Base-by-base conservation (phyloP, 139 green algal species). In the Closterium sp. region DNA sequence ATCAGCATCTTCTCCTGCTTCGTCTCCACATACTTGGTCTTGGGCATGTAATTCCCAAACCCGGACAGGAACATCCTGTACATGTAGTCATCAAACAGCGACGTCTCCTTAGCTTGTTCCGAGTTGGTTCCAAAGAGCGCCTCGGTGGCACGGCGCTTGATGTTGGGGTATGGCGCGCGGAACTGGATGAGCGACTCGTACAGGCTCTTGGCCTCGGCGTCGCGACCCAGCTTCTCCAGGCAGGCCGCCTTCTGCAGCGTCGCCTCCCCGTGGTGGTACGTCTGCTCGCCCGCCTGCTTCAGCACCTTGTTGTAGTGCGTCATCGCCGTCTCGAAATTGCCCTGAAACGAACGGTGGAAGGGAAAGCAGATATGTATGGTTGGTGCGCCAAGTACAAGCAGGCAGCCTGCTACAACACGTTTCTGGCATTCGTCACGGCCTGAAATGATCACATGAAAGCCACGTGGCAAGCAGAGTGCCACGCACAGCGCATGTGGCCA, bases 1-100 rank as follows among this genome's bases (percentile, higher is more conserved):
- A 88, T 88, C 84, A 88, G 9, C 84, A 88, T 33, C 84, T 88
- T 35, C 84, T 35, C 84, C 84, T 88, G 84, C 84, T 30, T 28
- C 31, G 31, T 88, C 84, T 88, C 84, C 30, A 35, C 84, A 36
- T 36, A 88, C 84, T 36, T 35, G 7, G 32, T 28, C 84, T 28
- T 35, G 21, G 31, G 84, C 31, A 33, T 33, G 21, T 43, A 88
- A 10, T 21, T 9, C 21, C 84, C 84, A 36, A 88, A 88, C 84
- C 84, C 84, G 8, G 31, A 38, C 84, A 88, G 32, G 84, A 43
- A 88, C 84, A 88, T 88, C 30, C 84, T 30, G 31, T 36, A 36
- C 84, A 88, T 35, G 12, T 43, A 88, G 7, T 88, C 84, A 33
- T 86, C 30, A 16, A 86, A 35, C 32, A 30, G 31, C 84, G 84